Evolutionary conservation across 2,329 filamentous ascomycete species (phyloP), one percentile per base, ranked within the genome.

Genomic region (Dactylellina drechsleri): DNA sequence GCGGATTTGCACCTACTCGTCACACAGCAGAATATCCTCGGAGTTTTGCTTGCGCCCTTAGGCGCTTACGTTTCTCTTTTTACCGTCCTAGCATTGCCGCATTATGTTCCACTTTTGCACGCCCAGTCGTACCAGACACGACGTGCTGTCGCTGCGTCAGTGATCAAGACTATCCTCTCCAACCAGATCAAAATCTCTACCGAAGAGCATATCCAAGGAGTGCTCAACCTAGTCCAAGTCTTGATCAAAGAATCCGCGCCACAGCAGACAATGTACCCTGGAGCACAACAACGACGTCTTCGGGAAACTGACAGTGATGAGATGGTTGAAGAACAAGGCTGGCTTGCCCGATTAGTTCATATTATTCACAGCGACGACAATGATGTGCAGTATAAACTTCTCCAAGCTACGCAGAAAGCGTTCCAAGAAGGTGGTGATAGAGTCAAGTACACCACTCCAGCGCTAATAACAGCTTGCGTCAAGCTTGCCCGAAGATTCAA

Each of bases 281-380:
- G 92, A 2, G 88, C 91, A 45, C 88, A 91, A 4, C 91, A 94
- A 80, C 67, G 78, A 49, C 76, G 78, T 50, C 60, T 77, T 13
- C 89, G 92, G 76, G 87, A 88, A 18, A 85, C 87, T 54, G 96
- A 99, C 84, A 98, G 95, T 0, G 95, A 99, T 76, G 96, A 99
- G 84, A 98, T 94, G 0, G 89, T 98, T 80, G 94, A 99, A 82
- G 95, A 99, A 83, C 95, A 99, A 84, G 95, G 95, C 60, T 97
- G 93, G 93, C 86, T 99, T 64, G 95, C 95, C 41, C 88, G 95
- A 79, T 90, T 99, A 80, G 89, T 97, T 16, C 95, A 99, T 83
- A 85, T 97, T 66, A 88, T 99, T 61, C 86, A 92, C 68, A 91
- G 89, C 52, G 86, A 92, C 41, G 88, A 96, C 81, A 98, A 98